Conservation (phyloP, 768 basidiomycete genomes). For the Lactifluus subvellereus region DNA sequence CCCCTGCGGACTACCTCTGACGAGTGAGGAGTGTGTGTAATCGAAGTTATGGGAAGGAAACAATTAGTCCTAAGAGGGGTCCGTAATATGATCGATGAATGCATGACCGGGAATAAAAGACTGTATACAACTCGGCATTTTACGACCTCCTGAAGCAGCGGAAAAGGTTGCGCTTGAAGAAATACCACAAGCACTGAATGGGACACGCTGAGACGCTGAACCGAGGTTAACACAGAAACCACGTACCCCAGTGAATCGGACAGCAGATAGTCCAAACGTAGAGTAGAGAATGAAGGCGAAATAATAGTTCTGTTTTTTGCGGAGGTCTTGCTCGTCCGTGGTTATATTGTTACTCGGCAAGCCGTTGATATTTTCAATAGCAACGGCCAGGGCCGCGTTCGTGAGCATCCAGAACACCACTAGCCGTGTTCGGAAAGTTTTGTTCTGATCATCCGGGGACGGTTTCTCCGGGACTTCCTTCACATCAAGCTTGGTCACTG, state of each 20-base stretch:
- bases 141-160: slow-evolving; percentile 72
- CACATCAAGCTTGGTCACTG: slow-evolving; percentile 64
- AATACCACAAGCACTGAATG: slow-evolving; percentile 71
- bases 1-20: background rate
- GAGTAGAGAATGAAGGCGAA: slow-evolving; percentile 77
- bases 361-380: slow-evolving; percentile 72
- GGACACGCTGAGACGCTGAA: background rate
- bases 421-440: slow-evolving; percentile 87
- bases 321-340: slow-evolving; percentile 37
- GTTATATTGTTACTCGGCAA: slow-evolving; percentile 36
- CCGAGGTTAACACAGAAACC: background rate
- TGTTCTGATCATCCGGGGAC: slow-evolving; percentile 83
- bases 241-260: slow-evolving; percentile 75
- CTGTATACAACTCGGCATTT: slow-evolving; percentile 22
- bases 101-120: slow-evolving; percentile 1
- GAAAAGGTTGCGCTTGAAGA: slow-evolving; percentile 79
- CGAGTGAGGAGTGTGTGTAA: background rate
- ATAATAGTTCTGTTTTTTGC: slow-evolving; percentile 51
- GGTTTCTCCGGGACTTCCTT: slow-evolving; percentile 72
- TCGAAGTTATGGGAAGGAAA: background rate
- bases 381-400: slow-evolving; percentile 66
- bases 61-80: slow-evolving; percentile 6
- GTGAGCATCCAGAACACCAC: slow-evolving; percentile 76
- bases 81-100: slow-evolving; percentile 2
- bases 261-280: slow-evolving; percentile 63